Evolutionary conservation across 306 rosid species (phyloP).

Genomic region (Gastrolobium bilobum): DNA sequence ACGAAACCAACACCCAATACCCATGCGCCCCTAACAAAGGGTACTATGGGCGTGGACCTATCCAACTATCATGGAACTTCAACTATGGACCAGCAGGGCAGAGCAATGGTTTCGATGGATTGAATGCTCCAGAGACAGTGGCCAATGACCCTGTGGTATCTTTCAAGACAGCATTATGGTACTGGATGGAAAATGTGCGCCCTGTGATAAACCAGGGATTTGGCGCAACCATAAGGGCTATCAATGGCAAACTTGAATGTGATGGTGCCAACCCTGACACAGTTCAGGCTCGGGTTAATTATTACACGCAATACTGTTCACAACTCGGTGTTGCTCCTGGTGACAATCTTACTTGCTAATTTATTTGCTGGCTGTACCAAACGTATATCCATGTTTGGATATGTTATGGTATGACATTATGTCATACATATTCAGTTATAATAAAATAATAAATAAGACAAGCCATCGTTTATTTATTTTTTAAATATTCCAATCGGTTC

Average conservation of each 20-base stretch:
- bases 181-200: constrained; percentile 73
- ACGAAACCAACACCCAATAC: constrained; percentile 66
- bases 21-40: constrained; percentile 79
- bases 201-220: constrained; percentile 74
- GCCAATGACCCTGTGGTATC: constrained; percentile 67
- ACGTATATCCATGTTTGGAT: neutral
- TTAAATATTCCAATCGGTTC: too few species aligned
- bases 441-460: too few species aligned
- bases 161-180: constrained; percentile 90
- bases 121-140: constrained; percentile 78
- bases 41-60: constrained; percentile 88
- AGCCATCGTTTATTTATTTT: too few species aligned
- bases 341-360: constrained; percentile 71
- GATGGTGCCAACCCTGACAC: constrained; percentile 66
- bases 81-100: constrained; percentile 86
- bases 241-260: constrained; percentile 85
- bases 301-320: constrained; percentile 68
- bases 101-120: constrained; percentile 67
- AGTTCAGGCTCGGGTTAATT: constrained; percentile 61
- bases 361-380: neutral
- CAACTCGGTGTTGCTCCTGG: constrained; percentile 79
- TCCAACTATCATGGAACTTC: constrained; percentile 91
- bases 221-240: constrained; percentile 90
- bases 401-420: neutral
- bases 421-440: too few species aligned